Conservation (phyloP, 1,284 basidiomycete species). For the Vanrija sp. region DNA sequence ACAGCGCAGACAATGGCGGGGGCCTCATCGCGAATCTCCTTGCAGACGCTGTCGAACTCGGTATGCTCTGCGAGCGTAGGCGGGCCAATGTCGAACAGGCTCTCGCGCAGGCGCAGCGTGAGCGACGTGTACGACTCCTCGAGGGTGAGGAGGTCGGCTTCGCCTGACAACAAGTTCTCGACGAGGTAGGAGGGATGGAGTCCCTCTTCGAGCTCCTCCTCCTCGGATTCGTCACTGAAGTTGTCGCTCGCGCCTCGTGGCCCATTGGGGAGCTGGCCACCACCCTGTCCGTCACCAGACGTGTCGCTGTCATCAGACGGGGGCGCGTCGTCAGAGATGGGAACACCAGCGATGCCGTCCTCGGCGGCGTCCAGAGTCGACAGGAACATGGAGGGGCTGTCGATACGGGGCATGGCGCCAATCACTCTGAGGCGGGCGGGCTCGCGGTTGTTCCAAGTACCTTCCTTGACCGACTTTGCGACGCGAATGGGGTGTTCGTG, state of each 20-base stretch:
- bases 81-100: constrained; percentile 17
- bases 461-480: constrained; percentile 41
- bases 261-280: not conserved
- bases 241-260: constrained; percentile 17
- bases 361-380: constrained; percentile 11
- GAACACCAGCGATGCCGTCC: constrained; percentile 2
- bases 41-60: not conserved
- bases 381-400: constrained; percentile 1
- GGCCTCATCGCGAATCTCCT: constrained; percentile 37
- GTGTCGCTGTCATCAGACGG: constrained; percentile 30
- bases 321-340: constrained; percentile 18
- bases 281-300: constrained; percentile 10
- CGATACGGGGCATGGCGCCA: constrained; percentile 21
- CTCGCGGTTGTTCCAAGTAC: constrained; percentile 45
- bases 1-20: constrained; percentile 42
- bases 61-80: not conserved
- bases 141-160: constrained; percentile 43
- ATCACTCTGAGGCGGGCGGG: constrained; percentile 34
- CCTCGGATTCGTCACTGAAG: constrained; percentile 31
- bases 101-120: constrained; percentile 22
- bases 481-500: constrained; percentile 33
- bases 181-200: constrained; percentile 33
- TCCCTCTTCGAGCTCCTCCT: constrained; percentile 28
- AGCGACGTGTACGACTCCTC: constrained; percentile 45
- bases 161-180: constrained; percentile 37